phyloP scores from a whole-genome alignment of 148 eudicot species.

The Bassia scoparia region DNA sequence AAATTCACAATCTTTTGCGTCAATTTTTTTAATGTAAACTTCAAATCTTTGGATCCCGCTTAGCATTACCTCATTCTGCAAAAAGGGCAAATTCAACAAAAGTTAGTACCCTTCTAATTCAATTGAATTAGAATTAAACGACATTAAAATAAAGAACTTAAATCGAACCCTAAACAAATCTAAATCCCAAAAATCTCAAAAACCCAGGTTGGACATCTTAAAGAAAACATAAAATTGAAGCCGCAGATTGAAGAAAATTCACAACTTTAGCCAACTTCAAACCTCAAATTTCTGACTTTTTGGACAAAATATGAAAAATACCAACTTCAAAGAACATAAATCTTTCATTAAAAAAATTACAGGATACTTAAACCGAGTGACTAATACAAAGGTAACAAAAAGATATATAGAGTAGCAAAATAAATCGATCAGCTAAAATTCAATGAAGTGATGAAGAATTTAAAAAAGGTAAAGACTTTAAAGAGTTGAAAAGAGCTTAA shows the following conservation, averaged over 20 bases:
- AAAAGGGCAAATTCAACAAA: slow-evolving; percentile 19
- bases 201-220: slow-evolving; percentile 14
- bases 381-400: not conserved
- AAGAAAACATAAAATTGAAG: slow-evolving; percentile 7
- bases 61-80: slow-evolving; percentile 34
- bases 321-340: slow-evolving; percentile 8
- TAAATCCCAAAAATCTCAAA: slow-evolving; percentile 24
- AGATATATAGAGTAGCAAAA: not conserved
- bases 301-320: slow-evolving; percentile 3
- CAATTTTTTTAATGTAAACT: slow-evolving; percentile 26
- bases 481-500: slow-evolving; percentile 1
- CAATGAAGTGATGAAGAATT: not conserved
- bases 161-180: slow-evolving; percentile 20
- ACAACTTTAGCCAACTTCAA: slow-evolving; percentile 5
- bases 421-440: slow-evolving; percentile 21
- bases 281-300: slow-evolving; percentile 22
- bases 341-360: not conserved
- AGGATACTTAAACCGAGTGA: slow-evolving; percentile 3
- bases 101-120: not conserved
- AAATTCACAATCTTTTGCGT: slow-evolving; percentile 25
- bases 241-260: not conserved
- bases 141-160: slow-evolving; percentile 1
- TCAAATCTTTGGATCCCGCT: slow-evolving; percentile 31
- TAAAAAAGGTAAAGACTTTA: not conserved
- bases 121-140: slow-evolving; percentile 2